Evolutionary conservation across 495 filamentous ascomycete species (phyloP).

Genomic region (Daldinia grandis): DNA sequence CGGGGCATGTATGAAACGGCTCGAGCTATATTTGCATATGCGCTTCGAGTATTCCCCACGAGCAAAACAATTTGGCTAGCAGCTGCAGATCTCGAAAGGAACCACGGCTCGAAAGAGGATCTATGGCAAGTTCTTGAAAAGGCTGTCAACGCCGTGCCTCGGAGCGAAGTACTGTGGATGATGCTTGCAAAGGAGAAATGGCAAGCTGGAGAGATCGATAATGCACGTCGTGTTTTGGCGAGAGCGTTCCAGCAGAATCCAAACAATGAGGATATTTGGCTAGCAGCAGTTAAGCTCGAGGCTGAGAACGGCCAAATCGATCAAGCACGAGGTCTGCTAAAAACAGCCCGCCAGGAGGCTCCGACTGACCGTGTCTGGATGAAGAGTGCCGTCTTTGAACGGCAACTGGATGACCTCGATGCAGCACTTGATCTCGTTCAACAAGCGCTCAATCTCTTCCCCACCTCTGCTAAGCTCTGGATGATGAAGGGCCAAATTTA

Average conservation of each 20-base stretch:
- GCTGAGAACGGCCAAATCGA: constrained; percentile 83
- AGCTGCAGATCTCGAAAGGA: constrained; percentile 89
- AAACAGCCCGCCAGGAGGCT: constrained; percentile 81
- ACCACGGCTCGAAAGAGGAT: constrained; percentile 84
- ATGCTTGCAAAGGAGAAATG: constrained; percentile 94
- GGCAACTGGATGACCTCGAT: constrained; percentile 79
- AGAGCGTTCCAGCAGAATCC: constrained; percentile 92
- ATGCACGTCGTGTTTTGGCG: constrained; percentile 81
- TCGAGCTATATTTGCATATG: constrained; percentile 91
- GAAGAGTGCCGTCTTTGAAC: constrained; percentile 90
- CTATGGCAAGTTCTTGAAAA: constrained; percentile 88
- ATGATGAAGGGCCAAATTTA: constrained; percentile 99
- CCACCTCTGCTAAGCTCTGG: constrained; percentile 86
- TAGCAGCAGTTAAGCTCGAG: constrained; percentile 93
- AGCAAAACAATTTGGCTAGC: constrained; percentile 86
- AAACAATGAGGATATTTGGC: constrained; percentile 96
- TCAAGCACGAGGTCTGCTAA: constrained; percentile 80
- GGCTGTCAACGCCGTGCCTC: constrained; percentile 90
- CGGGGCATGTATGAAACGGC: constrained; percentile 88
- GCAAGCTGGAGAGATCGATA: constrained; percentile 84
- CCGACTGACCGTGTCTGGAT: constrained; percentile 97
- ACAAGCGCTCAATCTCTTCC: constrained; percentile 88
- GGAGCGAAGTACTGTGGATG: constrained; percentile 92
- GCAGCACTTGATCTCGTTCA: constrained; percentile 86
- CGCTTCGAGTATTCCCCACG: constrained; percentile 84